These are phyloP conservation scores for Kwoniella botswanensis DNA, from an alignment of 768 basidiomycete species.

Conservation along the genomic window DNA sequence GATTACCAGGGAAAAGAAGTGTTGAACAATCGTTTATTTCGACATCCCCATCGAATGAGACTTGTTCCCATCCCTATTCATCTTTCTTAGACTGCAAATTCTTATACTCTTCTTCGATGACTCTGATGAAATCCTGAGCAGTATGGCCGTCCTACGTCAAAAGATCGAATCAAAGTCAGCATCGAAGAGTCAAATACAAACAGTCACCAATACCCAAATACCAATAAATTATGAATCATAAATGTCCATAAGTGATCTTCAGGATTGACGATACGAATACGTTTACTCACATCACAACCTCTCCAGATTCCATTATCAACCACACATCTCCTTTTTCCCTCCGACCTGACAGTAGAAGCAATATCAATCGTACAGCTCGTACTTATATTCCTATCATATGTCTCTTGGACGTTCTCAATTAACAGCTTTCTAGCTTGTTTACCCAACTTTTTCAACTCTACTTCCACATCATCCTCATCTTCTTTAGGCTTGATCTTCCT, in stretches of 20 bases:
- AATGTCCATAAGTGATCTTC: too few relatives aligned
- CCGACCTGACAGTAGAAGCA: slow-evolving; percentile 56
- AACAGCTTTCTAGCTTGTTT: slow-evolving; percentile 60
- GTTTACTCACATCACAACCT: slow-evolving; percentile 60
- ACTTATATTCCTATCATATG: slow-evolving; percentile 66
- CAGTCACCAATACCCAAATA: slow-evolving; percentile 39
- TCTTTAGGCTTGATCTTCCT: slow-evolving; percentile 44
- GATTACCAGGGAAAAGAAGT: too few relatives aligned
- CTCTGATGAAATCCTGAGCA: slow-evolving; percentile 72
- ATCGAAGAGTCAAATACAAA: not conserved
- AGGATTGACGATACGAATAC: too few relatives aligned
- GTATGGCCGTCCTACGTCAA: slow-evolving; percentile 71
- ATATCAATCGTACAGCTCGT: slow-evolving; percentile 90
- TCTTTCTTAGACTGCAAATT: slow-evolving; percentile 58
- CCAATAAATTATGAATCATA: too few relatives aligned
- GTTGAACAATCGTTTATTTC: too few relatives aligned
- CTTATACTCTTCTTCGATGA: slow-evolving; percentile 76
- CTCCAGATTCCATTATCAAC: slow-evolving; percentile 64
- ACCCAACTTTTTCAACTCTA: slow-evolving; percentile 65
- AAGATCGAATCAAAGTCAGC: too few relatives aligned
- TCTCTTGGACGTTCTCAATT: slow-evolving; percentile 65
- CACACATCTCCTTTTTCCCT: slow-evolving; percentile 68
- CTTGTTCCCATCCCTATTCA: not conserved
- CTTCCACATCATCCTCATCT: not conserved
- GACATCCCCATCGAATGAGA: too few relatives aligned